Evolutionary conservation across 2,329 filamentous ascomycete species (phyloP), one percentile per base, ranked within the genome.

Genomic region (Cladosporium phlei): DNA sequence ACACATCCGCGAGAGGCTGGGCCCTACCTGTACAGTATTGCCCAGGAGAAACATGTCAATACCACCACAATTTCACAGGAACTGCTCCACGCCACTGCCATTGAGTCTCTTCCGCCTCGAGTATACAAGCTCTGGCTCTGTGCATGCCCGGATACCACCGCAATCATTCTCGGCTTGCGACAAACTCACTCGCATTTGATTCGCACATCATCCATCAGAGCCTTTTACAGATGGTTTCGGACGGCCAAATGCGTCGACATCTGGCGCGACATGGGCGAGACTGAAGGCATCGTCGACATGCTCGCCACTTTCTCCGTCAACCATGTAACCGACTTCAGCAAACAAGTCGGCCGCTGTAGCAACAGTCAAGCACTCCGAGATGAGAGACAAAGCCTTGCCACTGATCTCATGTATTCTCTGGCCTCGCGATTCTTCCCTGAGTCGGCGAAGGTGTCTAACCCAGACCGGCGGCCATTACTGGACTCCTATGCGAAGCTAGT

Each of bases 301-400:
- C 42, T 58, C 11, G 39, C 48, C 12, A 44, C 35, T 8, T 42
- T 55, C 24, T 55, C 54, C 9, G 54, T 59, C 9, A 25, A 29
- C 10, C 53, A 59, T 29, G 53, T 59, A 6, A 52, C 49, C 17
- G 39, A 38, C 14, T 51, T 59, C 16, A 54, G 52, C 33, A 32
- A 30, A 10, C 30, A 32, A 8, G 12, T 59, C 17, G 49, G 47
- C 12, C 40, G 30, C 14, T 48, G 40, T 5, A 43, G 32, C 8
- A 50, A 49, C 4, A 47, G 48, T 16, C 32, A 22, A n/a, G 19
- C 34, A 4, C 33, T 20, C 20, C 22, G 38, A 5, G 43, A 52
- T 17, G 29, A 27, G 16, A 47, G 51, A 16, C 50, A 50, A 33
- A 14, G 24, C 6, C 40, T 43, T 16, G 44, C 48, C 7, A 47